Evolutionary conservation across 2,329 filamentous ascomycete species (phyloP).

Genomic region (Emmonsiellopsis sp.): DNA sequence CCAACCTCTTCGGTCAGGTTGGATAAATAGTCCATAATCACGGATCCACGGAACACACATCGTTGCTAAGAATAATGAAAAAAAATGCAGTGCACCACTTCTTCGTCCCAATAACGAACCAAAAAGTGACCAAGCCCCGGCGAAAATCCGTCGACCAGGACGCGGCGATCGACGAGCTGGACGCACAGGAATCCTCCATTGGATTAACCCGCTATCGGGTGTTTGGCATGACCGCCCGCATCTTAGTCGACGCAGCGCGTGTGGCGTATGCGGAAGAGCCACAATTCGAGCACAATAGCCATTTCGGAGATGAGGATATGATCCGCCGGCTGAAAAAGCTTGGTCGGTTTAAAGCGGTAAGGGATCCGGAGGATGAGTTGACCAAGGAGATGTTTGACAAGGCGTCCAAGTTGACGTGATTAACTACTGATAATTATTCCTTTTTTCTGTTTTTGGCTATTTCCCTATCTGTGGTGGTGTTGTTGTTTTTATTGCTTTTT

Average conservation of each 20-base stretch:
- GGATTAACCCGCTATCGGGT: constrained; percentile 61
- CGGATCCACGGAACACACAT: too few relatives aligned
- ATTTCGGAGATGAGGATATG: constrained; percentile 58
- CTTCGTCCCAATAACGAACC: constrained; percentile 68
- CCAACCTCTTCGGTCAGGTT: too few relatives aligned
- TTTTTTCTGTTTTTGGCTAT: neutral
- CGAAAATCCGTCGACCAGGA: constrained; percentile 33
- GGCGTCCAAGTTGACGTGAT: constrained; percentile 38
- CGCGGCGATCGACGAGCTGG: constrained; percentile 23
- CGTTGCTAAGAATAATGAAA: too few relatives aligned
- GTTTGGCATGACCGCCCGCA: constrained; percentile 89
- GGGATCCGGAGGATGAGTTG: constrained; percentile 43
- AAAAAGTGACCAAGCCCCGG: constrained; percentile 55
- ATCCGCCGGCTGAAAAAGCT: constrained; percentile 47
- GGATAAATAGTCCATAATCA: too few relatives aligned
- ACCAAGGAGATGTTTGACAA: constrained; percentile 42
- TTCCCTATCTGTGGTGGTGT: too few relatives aligned
- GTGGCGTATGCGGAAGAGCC: constrained; percentile 76
- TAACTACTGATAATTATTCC: neutral
- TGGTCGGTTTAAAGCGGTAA: constrained; percentile 45
- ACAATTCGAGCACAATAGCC: constrained; percentile 65
- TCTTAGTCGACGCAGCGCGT: constrained; percentile 77
- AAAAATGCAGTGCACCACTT: constrained; percentile 67
- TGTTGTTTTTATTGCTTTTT: too few relatives aligned
- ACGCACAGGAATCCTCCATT: constrained; percentile 38